These are phyloP conservation scores for Suillus brevipes DNA, from an alignment of 768 basidiomycete genomes.

Conservation along the genomic window DNA sequence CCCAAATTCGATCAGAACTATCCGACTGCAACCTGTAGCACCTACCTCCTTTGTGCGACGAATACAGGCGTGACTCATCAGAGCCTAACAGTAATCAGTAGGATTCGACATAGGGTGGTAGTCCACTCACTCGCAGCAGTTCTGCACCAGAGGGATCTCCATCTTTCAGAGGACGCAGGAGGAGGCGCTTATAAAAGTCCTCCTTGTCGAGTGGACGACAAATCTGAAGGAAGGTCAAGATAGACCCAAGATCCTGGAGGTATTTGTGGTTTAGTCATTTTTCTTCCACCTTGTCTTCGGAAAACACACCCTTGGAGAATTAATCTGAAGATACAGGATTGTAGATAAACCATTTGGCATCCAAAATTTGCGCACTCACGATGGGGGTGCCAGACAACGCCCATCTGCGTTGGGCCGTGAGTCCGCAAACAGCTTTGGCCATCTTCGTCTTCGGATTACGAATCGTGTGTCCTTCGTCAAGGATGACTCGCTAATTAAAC, in stretches of 20 bases:
- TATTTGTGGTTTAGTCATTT: background rate
- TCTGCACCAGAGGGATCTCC: conserved; percentile 69
- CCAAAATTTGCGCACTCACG: conserved; percentile 44
- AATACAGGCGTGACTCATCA: conserved; percentile 79
- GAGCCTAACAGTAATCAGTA: conserved; percentile 43
- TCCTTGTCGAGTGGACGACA: conserved; percentile 83
- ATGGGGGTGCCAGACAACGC: conserved; percentile 86
- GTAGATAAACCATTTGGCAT: conserved; percentile 2
- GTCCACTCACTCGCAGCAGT: conserved; percentile 58
- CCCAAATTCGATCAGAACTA: conserved; percentile 12
- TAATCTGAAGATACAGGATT: conserved; percentile 50
- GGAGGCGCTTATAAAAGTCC: conserved; percentile 76
- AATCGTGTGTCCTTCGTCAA: conserved; percentile 89
- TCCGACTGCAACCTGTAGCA: background rate
- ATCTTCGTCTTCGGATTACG: conserved; percentile 88
- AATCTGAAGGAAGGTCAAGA: conserved; percentile 82
- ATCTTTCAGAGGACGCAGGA: conserved; percentile 75
- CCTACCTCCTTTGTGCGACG: conserved; percentile 81
- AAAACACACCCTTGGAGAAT: conserved; percentile 62
- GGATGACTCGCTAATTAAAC: conserved; percentile 59
- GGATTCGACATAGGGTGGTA: background rate
- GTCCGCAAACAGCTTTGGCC: conserved; percentile 62
- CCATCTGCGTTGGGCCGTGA: conserved; percentile 77
- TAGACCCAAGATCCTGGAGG: conserved; percentile 80
- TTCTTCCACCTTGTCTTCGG: background rate